phyloP scores from a whole-genome alignment of 257 asterid species.

The Solanum pimpinellifolium region DNA sequence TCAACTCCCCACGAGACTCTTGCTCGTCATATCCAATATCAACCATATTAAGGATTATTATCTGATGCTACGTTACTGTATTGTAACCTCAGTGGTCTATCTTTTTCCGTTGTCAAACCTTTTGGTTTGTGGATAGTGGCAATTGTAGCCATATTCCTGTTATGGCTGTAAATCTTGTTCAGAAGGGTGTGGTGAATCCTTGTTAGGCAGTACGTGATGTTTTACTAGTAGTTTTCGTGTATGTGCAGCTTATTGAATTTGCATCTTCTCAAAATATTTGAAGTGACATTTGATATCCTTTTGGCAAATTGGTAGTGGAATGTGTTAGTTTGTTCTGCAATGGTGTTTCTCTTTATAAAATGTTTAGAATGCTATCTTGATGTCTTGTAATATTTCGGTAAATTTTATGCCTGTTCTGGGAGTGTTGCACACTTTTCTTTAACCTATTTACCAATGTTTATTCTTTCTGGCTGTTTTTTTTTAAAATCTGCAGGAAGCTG shows the following conservation, averaged over 20 bases:
- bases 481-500: slow-evolving; percentile 56
- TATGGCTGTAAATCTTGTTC: neutral
- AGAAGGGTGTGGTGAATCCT: neutral
- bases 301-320: neutral
- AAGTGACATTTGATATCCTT: neutral
- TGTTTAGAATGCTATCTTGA: neutral
- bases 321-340: neutral
- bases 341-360: neutral
- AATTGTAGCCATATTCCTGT: neutral
- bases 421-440: neutral
- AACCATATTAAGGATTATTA: neutral
- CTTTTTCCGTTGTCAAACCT: neutral
- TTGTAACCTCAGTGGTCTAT: neutral
- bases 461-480: neutral
- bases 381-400: neutral
- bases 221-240: neutral
- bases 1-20: neutral
- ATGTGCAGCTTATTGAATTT: neutral
- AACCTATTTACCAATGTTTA: neutral
- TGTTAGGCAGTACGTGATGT: neutral
- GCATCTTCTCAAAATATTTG: neutral
- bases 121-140: neutral
- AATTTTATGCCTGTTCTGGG: neutral
- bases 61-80: neutral
- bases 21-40: neutral